phyloP scores from a whole-genome alignment of 2,329 filamentous ascomycete genomes.

The Penicillium sp. region DNA sequence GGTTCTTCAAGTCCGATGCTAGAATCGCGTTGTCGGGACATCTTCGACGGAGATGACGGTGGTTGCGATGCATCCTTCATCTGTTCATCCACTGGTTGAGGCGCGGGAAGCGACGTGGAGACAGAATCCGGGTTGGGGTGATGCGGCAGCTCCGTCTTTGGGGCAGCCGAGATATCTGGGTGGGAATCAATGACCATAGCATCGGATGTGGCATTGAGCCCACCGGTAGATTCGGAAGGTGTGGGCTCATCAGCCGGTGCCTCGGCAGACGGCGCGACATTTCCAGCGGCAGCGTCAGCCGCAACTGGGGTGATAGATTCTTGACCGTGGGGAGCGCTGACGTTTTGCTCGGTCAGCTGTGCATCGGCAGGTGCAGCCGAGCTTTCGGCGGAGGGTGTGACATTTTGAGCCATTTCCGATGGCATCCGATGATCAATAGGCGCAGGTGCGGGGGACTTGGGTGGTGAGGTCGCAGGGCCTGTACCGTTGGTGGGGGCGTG shows the following conservation, averaged over 20 bases:
- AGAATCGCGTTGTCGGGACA: conserved; percentile 72
- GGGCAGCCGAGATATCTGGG: conserved; percentile 13
- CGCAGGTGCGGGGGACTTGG: conserved; percentile 28
- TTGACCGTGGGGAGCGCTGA: not conserved
- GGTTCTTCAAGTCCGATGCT: conserved; percentile 59
- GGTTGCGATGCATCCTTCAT: conserved; percentile 57
- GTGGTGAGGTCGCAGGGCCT: conserved; percentile 26
- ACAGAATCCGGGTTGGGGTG: conserved; percentile 28
- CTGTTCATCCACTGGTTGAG: conserved; percentile 42
- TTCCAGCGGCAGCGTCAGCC: not conserved
- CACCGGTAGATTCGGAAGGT: conserved; percentile 6
- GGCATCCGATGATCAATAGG: conserved; percentile 1
- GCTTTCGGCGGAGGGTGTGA: conserved; percentile 11
- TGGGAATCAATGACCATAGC: conserved; percentile 24
- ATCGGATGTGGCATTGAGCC: conserved; percentile 9
- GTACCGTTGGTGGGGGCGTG: conserved; percentile 31
- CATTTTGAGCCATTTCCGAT: conserved; percentile 8
- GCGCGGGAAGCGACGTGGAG: conserved; percentile 16
- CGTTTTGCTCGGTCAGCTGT: conserved; percentile 3
- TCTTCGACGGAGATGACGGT: conserved; percentile 53
- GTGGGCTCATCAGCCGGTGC: not conserved
- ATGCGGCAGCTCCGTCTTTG: conserved; percentile 37
- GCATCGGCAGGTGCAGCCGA: conserved; percentile 11
- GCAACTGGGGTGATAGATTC: conserved; percentile 6
- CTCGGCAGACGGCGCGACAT: not conserved